Evolutionary conservation across 106 monocot species (phyloP).

Genomic region (Allium cepa): DNA sequence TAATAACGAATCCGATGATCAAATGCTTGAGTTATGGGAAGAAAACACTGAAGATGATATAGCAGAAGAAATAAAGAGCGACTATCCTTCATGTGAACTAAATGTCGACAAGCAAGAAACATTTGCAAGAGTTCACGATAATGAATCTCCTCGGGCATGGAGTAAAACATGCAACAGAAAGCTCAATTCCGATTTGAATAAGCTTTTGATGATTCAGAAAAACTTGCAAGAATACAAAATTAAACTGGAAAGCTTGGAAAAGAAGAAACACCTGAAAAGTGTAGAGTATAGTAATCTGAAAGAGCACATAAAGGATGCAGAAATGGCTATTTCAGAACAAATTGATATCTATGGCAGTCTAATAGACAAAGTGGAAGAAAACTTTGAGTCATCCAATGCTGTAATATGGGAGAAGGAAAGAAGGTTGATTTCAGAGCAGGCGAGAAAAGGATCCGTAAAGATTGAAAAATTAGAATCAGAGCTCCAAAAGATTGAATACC

Average conservation of each 20-base stretch:
- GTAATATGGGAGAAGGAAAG: conserved; percentile 12
- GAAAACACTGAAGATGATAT: conserved; percentile 30
- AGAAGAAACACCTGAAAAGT: conserved; percentile 14
- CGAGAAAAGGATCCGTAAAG: conserved; percentile 48
- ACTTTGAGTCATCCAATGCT: conserved; percentile 5
- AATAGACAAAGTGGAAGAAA: conserved; percentile 37
- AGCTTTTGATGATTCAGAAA: conserved; percentile 34
- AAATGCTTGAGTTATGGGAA: conserved; percentile 60
- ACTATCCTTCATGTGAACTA: conserved; percentile 40
- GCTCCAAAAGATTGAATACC: conserved; percentile 64
- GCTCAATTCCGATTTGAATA: conserved; percentile 54
- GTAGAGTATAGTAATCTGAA: conserved; percentile 32
- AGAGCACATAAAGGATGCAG: conserved; percentile 47
- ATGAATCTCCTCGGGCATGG: conserved; percentile 39
- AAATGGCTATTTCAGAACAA: conserved; percentile 39
- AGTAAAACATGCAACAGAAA: conserved; percentile 36
- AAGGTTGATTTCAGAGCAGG: conserved; percentile 41
- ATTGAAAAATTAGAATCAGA: conserved; percentile 79
- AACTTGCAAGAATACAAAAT: conserved; percentile 43
- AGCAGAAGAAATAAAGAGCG: conserved; percentile 27
- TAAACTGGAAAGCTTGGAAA: conserved; percentile 45
- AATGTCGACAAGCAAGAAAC: conserved; percentile 43
- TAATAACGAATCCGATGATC: conserved; percentile 28
- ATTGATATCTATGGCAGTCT: conserved; percentile 37
- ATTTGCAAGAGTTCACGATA: conserved; percentile 2